Base-by-base conservation (phyloP, 2,329 filamentous ascomycete species). In the Epichloe bromicola region DNA sequence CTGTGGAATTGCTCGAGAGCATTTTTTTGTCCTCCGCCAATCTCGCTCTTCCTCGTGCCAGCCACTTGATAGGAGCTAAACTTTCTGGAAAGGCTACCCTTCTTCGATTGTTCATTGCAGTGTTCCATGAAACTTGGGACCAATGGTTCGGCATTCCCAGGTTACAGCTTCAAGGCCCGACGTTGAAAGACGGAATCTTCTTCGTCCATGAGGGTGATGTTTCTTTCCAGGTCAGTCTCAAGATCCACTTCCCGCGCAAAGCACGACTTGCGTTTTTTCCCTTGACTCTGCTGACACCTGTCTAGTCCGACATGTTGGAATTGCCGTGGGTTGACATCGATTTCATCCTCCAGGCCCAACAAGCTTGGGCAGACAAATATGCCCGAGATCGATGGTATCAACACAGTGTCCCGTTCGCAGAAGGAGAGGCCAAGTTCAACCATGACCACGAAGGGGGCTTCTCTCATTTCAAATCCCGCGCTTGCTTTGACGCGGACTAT, bases 1-100 rank as follows among this genome's bases (percentile, higher is more conserved):
- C 78, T 0, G 59, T 70, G 6, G 78, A 80, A 59, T 65, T 80
- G 23, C 67, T 80, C 12, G 74, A 79, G 58, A 65, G 55, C 34
- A 77, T 81, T 46, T 71, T 79, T 50, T 61, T 75, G 55, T 62
- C 73, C 49, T 78, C 75, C 46, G 59, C 63, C 54, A 79, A 76
- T 55, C 54, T 74, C 45, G 66, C 71, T 48, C 65, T 81, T 1
- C 68, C 75, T 1, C 67, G 64, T 5, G 65, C 70, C 46, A 73
- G 68, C 48, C 69, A 61, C 11, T 60, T 67, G 34, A 63, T 81
- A 33, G 73, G 74, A 23, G 59, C 62, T 26, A 66, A 71, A 43
- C 67, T 81, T 14, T 78, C 76, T 6, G 57, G 58, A 0, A 62
- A 62, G 11, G 62, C 59, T 6, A 71, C 69, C 1, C 61, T 69